Evolutionary conservation across 208 protist genomes (phyloP).

Genomic region (Strigomonas oncopelti): DNA sequence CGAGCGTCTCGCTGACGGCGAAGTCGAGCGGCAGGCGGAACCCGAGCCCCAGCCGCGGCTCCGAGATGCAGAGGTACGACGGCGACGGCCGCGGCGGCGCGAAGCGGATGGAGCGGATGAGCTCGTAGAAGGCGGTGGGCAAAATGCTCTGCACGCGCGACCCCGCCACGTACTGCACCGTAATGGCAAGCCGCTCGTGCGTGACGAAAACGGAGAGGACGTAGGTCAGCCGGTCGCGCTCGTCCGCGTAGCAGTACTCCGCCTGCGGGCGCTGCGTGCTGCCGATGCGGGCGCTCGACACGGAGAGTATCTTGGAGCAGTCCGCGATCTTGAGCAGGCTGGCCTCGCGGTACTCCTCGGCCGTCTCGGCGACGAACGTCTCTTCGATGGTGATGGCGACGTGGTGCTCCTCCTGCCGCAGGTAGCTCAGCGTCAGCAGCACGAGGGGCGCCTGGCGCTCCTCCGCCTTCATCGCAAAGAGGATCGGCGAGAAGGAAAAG

Average conservation of each 20-base stretch:
- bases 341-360: slow-evolving; percentile 57
- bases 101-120: slow-evolving; percentile 65
- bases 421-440: slow-evolving; percentile 57
- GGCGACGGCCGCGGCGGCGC: slow-evolving; percentile 44
- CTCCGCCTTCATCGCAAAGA: slow-evolving; percentile 69
- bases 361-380: slow-evolving; percentile 26
- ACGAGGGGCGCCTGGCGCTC: slow-evolving; percentile 81
- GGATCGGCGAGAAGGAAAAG: slow-evolving; percentile 66
- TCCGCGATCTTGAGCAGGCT: slow-evolving; percentile 59
- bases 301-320: slow-evolving; percentile 55
- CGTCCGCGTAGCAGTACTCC: slow-evolving; percentile 83
- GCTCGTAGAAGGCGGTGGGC: slow-evolving; percentile 71
- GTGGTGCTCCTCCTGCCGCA: slow-evolving; percentile 57
- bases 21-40: slow-evolving; percentile 79
- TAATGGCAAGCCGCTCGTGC: slow-evolving; percentile 59
- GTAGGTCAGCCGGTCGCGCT: slow-evolving; percentile 34
- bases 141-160: slow-evolving; percentile 59
- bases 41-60: slow-evolving; percentile 78
- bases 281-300: slow-evolving; percentile 55
- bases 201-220: slow-evolving; percentile 75
- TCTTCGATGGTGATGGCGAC: slow-evolving; percentile 74
- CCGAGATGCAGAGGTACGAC: slow-evolving; percentile 79
- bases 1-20: slow-evolving; percentile 26
- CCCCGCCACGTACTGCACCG: slow-evolving; percentile 71
- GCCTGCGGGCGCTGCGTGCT: slow-evolving; percentile 45